Base-by-base conservation (phyloP, 2,329 filamentous ascomycete species). In the Colletotrichum siamense region DNA sequence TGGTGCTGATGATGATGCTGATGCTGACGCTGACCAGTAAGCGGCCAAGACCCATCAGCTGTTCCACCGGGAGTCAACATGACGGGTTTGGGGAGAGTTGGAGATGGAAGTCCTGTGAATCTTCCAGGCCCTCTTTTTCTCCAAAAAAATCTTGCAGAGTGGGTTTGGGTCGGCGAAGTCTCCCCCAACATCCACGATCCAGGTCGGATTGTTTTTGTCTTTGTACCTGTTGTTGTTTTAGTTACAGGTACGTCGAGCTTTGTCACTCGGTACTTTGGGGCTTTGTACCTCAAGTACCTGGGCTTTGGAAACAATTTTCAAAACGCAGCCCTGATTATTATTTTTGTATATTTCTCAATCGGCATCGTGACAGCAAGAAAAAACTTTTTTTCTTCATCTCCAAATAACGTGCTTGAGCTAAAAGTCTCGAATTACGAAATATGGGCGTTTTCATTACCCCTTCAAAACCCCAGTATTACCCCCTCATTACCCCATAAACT, bases 401-500 rank as follows among this genome's bases (percentile, higher is more conserved):
- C n/a, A 72, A 76, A 69, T 76, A 76, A 61, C 70, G 73, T 76
- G 73, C 69, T 76, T 44, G 64, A 73, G 64, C 73, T 73, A 66
- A 69, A 64, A 63, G 69, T 64, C n/a, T 73, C 63, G 70, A 57
- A 76, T 76, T 76, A 76, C 73, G 73, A 76, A 69, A 76, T 76
- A 69, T 59, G 64, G 57, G 55, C 63, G 73, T 76, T 76, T 76
- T 63, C 73, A 76, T 76, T 76, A 76, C 73, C 73, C 73, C 73
- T 34, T 76, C 69, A 28, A 76, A 76, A 76, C 73, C 73, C 73
- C 69, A 34, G 55, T 73, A 76, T 76, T 76, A 76, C 73, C 73
- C 73, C 73, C 73, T 72, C 73, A 75, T 75, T 75, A 75, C 73
- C 73, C 73, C 73, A 76, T 76, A 76, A 49, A 59, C 73, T 76